Evolutionary conservation across 805 yeast species (phyloP).

Genomic region (Nematodospora valgi): DNA sequence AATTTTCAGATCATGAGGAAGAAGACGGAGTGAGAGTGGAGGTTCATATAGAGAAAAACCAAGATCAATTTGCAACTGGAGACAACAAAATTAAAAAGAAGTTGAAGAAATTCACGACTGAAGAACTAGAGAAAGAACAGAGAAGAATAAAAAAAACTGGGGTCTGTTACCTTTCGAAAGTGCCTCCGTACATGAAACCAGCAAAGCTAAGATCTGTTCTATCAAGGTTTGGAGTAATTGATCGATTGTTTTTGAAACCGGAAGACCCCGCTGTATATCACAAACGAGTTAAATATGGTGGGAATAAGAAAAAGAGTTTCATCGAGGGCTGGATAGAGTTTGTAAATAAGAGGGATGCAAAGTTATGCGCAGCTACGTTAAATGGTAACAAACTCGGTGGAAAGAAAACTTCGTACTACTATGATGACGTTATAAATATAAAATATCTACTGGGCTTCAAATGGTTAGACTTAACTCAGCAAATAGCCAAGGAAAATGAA

Average conservation of each 20-base stretch:
- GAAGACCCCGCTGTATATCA: slow-evolving; percentile 68
- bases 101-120: slow-evolving; percentile 54
- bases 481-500: slow-evolving; percentile 86
- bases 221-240: slow-evolving; percentile 81
- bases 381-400: slow-evolving; percentile 93
- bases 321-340: slow-evolving; percentile 99
- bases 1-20: slow-evolving; percentile 14
- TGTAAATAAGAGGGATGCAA: slow-evolving; percentile 78
- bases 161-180: slow-evolving; percentile 83
- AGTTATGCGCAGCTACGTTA: slow-evolving; percentile 77
- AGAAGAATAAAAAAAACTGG: slow-evolving; percentile 70
- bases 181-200: slow-evolving; percentile 98
- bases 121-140: slow-evolving; percentile 51
- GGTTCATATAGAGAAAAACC: slow-evolving; percentile 9
- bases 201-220: slow-evolving; percentile 80
- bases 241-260: slow-evolving; percentile 80
- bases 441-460: slow-evolving; percentile 89
- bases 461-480: slow-evolving; percentile 93
- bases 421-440: slow-evolving; percentile 90
- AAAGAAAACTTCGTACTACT: slow-evolving; percentile 82
- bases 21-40: slow-evolving; percentile 15
- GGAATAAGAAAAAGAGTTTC: slow-evolving; percentile 82
- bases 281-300: slow-evolving; percentile 77
- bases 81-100: slow-evolving; percentile 23
- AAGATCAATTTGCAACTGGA: slow-evolving; percentile 6